Conservation (phyloP, 441 rosid genomes). For the Corymbia calophylla region DNA sequence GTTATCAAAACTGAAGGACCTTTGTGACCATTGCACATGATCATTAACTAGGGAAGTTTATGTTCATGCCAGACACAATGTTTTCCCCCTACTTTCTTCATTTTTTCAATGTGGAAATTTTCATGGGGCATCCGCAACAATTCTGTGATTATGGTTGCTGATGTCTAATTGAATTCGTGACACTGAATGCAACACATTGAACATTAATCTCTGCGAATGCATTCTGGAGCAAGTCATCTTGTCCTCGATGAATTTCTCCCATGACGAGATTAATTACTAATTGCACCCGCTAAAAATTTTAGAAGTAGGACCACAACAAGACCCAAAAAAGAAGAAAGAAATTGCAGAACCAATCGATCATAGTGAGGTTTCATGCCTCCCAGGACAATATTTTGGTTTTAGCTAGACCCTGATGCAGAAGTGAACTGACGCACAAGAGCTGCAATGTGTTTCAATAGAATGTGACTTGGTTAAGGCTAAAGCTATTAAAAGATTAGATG, state of each 20-base stretch:
- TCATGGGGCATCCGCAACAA: background rate
- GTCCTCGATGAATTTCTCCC: background rate
- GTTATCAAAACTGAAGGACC: background rate
- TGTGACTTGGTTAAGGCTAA: fast-evolving
- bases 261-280: no score
- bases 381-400: background rate
- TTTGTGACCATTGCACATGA: background rate
- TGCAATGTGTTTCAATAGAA: no score
- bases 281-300: fast-evolving
- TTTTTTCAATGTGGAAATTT: background rate
- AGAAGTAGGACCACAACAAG: background rate
- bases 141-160: background rate
- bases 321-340: background rate
- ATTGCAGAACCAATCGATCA: background rate
- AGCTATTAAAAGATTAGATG: background rate
- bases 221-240: background rate
- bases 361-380: background rate
- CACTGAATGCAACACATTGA: background rate
- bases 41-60: background rate
- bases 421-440: no score
- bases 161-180: background rate
- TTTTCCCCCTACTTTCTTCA: background rate
- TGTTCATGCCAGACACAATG: background rate
- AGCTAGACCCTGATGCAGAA: background rate
- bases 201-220: background rate